Evolutionary conservation across 2,329 filamentous ascomycete species (phyloP), one percentile per base, ranked within the genome.

Genomic region (Colletotrichum chlorophyti): DNA sequence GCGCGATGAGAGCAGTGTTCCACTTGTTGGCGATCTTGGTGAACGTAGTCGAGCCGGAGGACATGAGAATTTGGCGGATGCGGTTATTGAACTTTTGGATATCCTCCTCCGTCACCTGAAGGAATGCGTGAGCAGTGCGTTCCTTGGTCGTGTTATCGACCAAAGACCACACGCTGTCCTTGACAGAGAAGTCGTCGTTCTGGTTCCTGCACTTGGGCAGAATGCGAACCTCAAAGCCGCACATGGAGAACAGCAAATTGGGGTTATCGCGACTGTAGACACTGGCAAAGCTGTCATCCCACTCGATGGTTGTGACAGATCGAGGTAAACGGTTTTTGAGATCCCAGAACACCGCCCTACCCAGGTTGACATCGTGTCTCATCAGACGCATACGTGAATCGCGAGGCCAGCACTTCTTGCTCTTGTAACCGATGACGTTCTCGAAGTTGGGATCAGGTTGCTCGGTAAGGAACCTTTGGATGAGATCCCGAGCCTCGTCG

Each of bases 1-100:
- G 84, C 1, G 95, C 93, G 68, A 99, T 99, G 65, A 99, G 76
- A 1, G 92, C 95, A 0, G 95, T 99, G 76, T 99, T 99, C 95
- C 96, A 99, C 78, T 99, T 99, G 78, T 99, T 99, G 42, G 96
- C 95, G 69, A 99, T 99, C 83, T 99, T 99, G 41, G 95, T 99
- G 77, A 99, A 99, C 0, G 95, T 99, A 0, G 95, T 99, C 5
- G 92, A 97, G n/a, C 95, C 96, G 58, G 95, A 98, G 10, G 94
- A 98, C 95, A 99, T 99, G 54, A 99, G 83, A 71, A 99, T 99
- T 70, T 99, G 95, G 59, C 95, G 88, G 69, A 99, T 99, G 37
- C 96, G 89, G 74, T 99, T 99, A 77, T 99, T 99, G 82, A 99
- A 99, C 75, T 98, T 98, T 65, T 94, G 90, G 45, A 99, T 94